A percentile compares a stretch with the other conserved stretches of the same genome.
Evolutionary conservation across 345 rosid genomes (phyloP).

Genomic region (Eucalyptus viminalis): DNA sequence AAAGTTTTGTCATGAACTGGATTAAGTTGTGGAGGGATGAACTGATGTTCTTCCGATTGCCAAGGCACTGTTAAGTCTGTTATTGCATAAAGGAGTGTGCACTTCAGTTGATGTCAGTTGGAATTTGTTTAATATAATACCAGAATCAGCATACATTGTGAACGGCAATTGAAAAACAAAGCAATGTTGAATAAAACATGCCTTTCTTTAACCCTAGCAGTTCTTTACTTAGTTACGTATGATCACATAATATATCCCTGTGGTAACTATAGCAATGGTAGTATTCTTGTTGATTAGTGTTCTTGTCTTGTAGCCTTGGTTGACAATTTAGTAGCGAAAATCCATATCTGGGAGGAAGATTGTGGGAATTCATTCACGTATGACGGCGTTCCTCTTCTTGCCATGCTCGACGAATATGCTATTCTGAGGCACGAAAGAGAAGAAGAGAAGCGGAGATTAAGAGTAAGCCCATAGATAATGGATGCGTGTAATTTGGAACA

Average conservation of each 20-base stretch:
- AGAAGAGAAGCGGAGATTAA: slow-evolving; percentile 79
- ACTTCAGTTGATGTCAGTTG: neutral
- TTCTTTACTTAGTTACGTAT: neutral
- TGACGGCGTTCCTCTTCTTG: slow-evolving; percentile 87
- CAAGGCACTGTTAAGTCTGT: neutral
- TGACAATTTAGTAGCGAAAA: slow-evolving; percentile 73
- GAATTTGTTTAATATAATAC: neutral
- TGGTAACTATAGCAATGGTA: neutral
- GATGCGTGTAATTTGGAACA: neutral
- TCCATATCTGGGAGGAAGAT: slow-evolving; percentile 83
- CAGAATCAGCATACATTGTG: neutral
- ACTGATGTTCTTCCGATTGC: neutral
- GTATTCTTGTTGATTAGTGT: neutral
- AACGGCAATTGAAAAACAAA: neutral
- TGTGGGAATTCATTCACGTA: slow-evolving; percentile 46
- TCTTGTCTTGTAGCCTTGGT: slow-evolving; percentile 44
- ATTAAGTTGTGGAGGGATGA: neutral
- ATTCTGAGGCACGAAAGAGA: slow-evolving; percentile 92
- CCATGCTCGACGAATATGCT: slow-evolving; percentile 92
- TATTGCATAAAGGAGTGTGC: neutral
- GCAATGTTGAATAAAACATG: neutral
- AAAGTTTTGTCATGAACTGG: neutral
- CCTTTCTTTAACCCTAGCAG: neutral
- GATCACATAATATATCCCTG: neutral
- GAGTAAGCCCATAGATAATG: slow-evolving; percentile 22